These are phyloP conservation scores for Aspergillus funiculosus DNA, from an alignment of 495 filamentous ascomycete species.

Conservation along the genomic window DNA sequence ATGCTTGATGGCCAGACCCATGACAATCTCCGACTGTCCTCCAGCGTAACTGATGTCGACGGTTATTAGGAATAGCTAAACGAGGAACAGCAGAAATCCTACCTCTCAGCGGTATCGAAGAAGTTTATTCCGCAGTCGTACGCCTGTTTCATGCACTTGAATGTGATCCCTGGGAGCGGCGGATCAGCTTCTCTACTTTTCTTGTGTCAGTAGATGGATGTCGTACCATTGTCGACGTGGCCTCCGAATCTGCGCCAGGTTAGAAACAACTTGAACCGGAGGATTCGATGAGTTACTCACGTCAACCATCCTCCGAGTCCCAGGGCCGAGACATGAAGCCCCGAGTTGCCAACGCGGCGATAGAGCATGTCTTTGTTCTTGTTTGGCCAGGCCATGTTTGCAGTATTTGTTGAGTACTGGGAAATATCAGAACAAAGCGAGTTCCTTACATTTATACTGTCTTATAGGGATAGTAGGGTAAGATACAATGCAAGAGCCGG, in stretches of 20 bases:
- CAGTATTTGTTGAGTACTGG: too few species aligned
- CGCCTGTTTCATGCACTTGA: conserved; percentile 66
- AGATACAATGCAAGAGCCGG: conserved; percentile 14
- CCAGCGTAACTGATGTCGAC: conserved; percentile 57
- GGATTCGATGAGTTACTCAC: conserved; percentile 6
- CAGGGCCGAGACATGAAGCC: conserved; percentile 63
- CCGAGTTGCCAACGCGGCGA: conserved; percentile 61
- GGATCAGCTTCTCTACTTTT: background rate
- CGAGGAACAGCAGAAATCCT: too few species aligned
- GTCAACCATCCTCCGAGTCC: conserved; percentile 58
- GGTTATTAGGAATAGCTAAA: too few species aligned
- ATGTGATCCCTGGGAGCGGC: conserved; percentile 48
- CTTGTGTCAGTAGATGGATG: background rate
- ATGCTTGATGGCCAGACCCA: conserved; percentile 63
- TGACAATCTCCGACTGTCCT: conserved; percentile 66
- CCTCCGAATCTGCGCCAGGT: conserved; percentile 20
- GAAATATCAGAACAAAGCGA: background rate
- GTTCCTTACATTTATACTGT: background rate
- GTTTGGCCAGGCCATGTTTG: conserved; percentile 28
- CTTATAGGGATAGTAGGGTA: background rate
- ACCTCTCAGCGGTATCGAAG: conserved; percentile 51
- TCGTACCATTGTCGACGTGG: conserved; percentile 21
- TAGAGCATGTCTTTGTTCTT: conserved; percentile 54
- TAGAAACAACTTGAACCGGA: background rate
- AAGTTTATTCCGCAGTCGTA: conserved; percentile 74